Percentiles rank a stretch among this genome's conserved stretches.
These are phyloP conservation scores for Nematocida major DNA, from an alignment of 371 early-diverging fungal genomes.

Conservation along the genomic window DNA sequence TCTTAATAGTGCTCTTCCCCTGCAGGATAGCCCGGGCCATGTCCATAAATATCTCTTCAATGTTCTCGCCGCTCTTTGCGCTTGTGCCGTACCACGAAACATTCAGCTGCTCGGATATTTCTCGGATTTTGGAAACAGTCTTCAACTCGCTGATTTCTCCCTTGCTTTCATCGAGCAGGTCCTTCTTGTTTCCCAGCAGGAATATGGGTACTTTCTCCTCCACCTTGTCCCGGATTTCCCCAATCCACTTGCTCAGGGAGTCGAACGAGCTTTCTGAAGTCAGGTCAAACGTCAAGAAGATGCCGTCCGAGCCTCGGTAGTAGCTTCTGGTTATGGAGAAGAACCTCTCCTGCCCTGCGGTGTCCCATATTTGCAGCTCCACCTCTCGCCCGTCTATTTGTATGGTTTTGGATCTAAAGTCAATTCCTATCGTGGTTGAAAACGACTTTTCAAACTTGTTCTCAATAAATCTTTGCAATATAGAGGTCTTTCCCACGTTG, in stretches of 20 bases:
- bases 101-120: constrained; percentile 20
- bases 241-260: constrained; percentile 85
- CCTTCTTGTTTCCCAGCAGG: constrained; percentile 87
- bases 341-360: constrained; percentile 90
- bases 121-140: constrained; percentile 2
- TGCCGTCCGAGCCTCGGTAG: constrained; percentile 97
- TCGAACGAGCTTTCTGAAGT: constrained; percentile 85
- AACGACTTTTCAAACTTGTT: constrained; percentile 56
- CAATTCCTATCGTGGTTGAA: constrained; percentile 62
- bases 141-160: neutral
- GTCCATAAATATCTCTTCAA: constrained; percentile 59
- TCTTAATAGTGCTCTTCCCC: neutral
- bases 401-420: constrained; percentile 66
- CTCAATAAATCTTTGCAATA: constrained; percentile 62
- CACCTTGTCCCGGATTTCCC: constrained; percentile 86
- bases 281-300: constrained; percentile 88
- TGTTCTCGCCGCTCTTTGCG: constrained; percentile 63
- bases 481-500: constrained; percentile 68
- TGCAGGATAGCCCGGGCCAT: constrained; percentile 36
- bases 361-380: constrained; percentile 87
- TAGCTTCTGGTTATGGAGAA: constrained; percentile 93
- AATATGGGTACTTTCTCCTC: constrained; percentile 83
- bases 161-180: constrained; percentile 68
- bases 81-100: constrained; percentile 54
- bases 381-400: constrained; percentile 77